Conservation (phyloP, 139 green algal genomes). For the Astrephomene gubernaculifera region DNA sequence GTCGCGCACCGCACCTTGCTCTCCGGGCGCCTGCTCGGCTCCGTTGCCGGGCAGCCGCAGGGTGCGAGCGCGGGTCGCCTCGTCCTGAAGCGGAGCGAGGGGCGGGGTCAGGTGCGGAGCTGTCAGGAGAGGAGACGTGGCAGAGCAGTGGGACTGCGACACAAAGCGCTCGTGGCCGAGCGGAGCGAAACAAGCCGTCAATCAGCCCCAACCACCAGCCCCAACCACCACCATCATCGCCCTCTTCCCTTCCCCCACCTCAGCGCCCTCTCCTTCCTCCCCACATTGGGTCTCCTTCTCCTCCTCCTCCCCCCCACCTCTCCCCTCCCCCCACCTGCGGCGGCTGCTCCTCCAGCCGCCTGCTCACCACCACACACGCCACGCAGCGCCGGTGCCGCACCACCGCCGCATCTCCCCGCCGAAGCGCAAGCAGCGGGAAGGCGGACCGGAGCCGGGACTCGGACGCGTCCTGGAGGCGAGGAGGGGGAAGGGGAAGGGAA, state of each 20-base stretch:
- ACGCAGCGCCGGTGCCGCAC: slow-evolving; percentile 61
- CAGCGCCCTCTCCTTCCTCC: too few species aligned
- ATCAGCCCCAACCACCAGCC: too few species aligned
- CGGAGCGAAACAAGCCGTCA: too few species aligned
- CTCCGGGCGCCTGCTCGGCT: background rate
- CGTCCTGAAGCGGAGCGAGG: background rate
- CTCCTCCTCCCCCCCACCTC: too few species aligned
- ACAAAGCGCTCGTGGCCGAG: too few species aligned
- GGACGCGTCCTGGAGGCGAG: background rate
- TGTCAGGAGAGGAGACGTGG: too few species aligned
- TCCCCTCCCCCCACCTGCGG: too few species aligned
- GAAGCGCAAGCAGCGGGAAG: slow-evolving; percentile 64
- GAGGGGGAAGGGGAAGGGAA: background rate
- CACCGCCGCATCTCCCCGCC: slow-evolving; percentile 25
- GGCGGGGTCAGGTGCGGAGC: background rate
- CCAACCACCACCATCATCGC: too few species aligned
- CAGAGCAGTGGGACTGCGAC: too few species aligned
- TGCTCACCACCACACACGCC: slow-evolving; percentile 56
- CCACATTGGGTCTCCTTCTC: too few species aligned
- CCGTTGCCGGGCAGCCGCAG: slow-evolving; percentile 34
- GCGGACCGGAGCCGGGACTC: slow-evolving; percentile 41
- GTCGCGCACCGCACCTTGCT: too few species aligned
- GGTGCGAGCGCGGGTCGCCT: slow-evolving; percentile 22
- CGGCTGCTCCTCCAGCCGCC: slow-evolving; percentile 21
- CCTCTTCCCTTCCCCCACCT: too few species aligned